Conservation (phyloP, 208 protist genomes). For the Trypanosoma boissoni region DNA sequence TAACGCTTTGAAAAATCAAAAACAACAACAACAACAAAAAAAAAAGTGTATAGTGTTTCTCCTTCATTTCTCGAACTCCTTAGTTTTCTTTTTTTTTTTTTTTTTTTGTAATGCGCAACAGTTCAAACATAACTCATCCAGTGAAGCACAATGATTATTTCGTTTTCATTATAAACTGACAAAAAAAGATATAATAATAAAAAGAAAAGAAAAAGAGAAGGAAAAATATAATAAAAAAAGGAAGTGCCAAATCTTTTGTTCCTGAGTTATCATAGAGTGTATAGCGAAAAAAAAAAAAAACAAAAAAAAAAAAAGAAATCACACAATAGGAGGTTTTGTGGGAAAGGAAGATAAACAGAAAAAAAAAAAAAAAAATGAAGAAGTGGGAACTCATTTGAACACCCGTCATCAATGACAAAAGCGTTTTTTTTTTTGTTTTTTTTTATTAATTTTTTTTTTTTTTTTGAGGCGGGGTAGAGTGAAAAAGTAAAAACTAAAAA, state of each 20-base stretch:
- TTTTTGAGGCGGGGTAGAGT: no score
- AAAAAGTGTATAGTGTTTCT: not conserved
- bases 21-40: not conserved
- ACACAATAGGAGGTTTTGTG: not conserved
- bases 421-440: constrained; percentile 5
- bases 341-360: not conserved
- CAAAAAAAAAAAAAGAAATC: not conserved
- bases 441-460: not conserved
- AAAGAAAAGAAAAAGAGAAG: constrained; percentile 11
- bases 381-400: no score
- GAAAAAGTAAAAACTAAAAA: not conserved
- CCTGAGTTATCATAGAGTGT: not conserved
- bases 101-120: constrained; percentile 7
- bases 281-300: not conserved
- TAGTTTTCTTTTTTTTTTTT: constrained; percentile 2
- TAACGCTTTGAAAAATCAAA: no score
- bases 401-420: no score
- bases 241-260: constrained; percentile 1
- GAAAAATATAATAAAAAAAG: constrained; percentile 8
- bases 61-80: not conserved
- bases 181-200: not conserved
- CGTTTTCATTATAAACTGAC: no score
- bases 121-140: no score
- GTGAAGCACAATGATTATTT: no score
- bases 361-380: constrained; percentile 1